These are phyloP conservation scores for Thelephora terrestris DNA, from an alignment of 1,284 basidiomycete genomes.

Conservation along the genomic window DNA sequence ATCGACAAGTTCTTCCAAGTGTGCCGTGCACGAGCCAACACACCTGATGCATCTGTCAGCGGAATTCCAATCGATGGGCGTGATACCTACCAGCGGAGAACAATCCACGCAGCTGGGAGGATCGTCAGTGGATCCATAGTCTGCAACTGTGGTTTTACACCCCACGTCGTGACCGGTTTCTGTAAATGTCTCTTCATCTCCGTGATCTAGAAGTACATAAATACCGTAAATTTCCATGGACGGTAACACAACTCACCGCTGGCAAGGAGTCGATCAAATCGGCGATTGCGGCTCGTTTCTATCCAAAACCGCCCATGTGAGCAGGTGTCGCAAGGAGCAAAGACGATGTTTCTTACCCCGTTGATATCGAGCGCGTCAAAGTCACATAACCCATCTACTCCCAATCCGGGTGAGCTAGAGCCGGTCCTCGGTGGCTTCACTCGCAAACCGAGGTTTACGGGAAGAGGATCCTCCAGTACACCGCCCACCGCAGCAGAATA, in stretches of 20 bases:
- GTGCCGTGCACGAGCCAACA: constrained; percentile 55
- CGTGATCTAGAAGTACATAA: constrained; percentile 25
- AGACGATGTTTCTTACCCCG: constrained; percentile 21
- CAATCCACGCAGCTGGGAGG: constrained; percentile 46
- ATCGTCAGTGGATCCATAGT: constrained; percentile 34
- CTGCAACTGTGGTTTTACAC: constrained; percentile 37
- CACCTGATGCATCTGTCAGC: constrained; percentile 30
- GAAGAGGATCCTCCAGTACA: constrained; percentile 43
- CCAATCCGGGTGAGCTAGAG: constrained; percentile 7
- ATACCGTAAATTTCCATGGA: neutral
- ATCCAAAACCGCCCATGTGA: neutral
- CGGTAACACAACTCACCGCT: constrained; percentile 24
- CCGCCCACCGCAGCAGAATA: constrained; percentile 41
- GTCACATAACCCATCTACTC: constrained; percentile 32
- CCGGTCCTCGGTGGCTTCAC: constrained; percentile 26
- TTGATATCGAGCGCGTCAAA: constrained; percentile 33
- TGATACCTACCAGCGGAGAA: constrained; percentile 42
- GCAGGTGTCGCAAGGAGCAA: neutral
- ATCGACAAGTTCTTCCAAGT: constrained; percentile 47
- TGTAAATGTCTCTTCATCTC: constrained; percentile 48
- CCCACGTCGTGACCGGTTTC: constrained; percentile 34
- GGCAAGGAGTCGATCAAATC: constrained; percentile 38
- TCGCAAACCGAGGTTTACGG: constrained; percentile 45
- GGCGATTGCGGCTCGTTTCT: constrained; percentile 37
- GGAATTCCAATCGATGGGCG: neutral